Conservation (phyloP, 345 rosid genomes). For the Hypericum androsaemum region DNA sequence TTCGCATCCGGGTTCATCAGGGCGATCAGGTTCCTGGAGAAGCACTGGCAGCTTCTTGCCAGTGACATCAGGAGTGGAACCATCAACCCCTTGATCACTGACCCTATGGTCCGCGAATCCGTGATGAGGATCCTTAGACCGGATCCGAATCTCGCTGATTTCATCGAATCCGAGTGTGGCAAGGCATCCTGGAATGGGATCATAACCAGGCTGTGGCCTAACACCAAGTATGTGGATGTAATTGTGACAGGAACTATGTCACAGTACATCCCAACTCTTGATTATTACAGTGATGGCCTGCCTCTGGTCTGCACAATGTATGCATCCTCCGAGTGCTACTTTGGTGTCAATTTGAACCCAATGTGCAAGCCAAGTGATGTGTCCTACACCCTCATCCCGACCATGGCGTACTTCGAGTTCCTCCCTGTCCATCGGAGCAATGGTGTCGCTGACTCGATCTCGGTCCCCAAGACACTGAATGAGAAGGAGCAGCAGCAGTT, state of each 20-base stretch:
- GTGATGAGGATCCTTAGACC: conserved; percentile 33
- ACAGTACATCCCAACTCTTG: conserved; percentile 90
- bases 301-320: conserved; percentile 96
- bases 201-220: conserved; percentile 46
- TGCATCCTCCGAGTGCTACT: conserved; percentile 50
- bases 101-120: conserved; percentile 30
- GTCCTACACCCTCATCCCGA: conserved; percentile 7
- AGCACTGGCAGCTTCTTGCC: conserved; percentile 34
- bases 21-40: conserved; percentile 44
- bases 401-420: conserved; percentile 26
- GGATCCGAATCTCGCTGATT: conserved; percentile 35
- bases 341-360: conserved; percentile 8
- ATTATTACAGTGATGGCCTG: conserved; percentile 71
- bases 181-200: conserved; percentile 43
- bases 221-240: conserved; percentile 61
- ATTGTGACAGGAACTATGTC: conserved; percentile 99
- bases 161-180: conserved; percentile 30
- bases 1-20: conserved; percentile 54
- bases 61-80: conserved; percentile 33
- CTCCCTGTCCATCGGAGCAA: conserved; percentile 64
- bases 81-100: conserved; percentile 30
- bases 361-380: conserved; percentile 5
- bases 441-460: conserved; percentile 51
- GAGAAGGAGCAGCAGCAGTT: conserved; percentile 74
- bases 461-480: conserved; percentile 54